Base-by-base conservation (phyloP, 169 alveolate species). In the Cryptosporidium canis region DNA sequence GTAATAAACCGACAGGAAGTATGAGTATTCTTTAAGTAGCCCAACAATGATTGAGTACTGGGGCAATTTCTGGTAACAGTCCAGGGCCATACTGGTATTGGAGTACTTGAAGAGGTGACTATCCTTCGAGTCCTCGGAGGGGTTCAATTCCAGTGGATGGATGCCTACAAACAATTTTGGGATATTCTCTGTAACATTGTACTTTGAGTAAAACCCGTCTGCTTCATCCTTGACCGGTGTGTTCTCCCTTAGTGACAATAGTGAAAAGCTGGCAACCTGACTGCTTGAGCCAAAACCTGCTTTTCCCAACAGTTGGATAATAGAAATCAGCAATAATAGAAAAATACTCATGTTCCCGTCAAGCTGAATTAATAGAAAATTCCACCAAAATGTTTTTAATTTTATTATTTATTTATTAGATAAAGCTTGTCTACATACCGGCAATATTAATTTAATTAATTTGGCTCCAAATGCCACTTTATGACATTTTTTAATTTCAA, bases 31-130 rank as follows among this genome's bases (percentile, higher is more conserved):
- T 6, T 53, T 70, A 27, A 45, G 9, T 11, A 70, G 29, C 2
- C 83, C 83, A 14, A 35, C 29, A 45, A 70, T 45, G 21, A 70
- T 9, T 0, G 83, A 33, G 31, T 70, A 70, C 12, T 47, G 53
- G 3, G 83, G 83, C 31, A 70, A 33, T 3, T 21, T 70, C 11
- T 48, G 41, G 48, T 70, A 70, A 51, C 83, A 70, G 51, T 53
- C 21, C 31, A 70, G 18, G 6, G 83, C 83, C 27, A 16, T 43
- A 33, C 83, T 70, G 8, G 83, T 70, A 48, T 70, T 70, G 16
- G 83, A 70, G 14, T 70, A 70, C 18, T 29, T 27, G 39, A 51
- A 27, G 5, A 24, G 1, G 9, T 48, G 61, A 48, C 39, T 37
- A 4, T 47, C 35, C 6, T 0, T 51, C n/a, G 29, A 0, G 8